phyloP scores from a whole-genome alignment of 805 yeast genomes.

The Kluyveromyces starmeri region DNA sequence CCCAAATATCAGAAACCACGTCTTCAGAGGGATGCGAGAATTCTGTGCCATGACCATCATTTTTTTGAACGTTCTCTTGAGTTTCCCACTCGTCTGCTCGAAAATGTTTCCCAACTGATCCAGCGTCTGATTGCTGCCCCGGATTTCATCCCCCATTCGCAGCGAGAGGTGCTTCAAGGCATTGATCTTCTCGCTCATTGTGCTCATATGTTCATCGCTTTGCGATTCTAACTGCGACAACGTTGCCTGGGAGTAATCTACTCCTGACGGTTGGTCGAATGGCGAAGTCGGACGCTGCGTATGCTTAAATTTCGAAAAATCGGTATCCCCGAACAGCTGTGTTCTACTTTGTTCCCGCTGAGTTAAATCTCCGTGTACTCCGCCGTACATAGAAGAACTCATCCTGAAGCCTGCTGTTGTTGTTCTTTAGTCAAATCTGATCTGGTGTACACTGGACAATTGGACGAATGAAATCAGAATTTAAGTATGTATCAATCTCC shows the following conservation, averaged over 20 bases:
- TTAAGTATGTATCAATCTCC: no score
- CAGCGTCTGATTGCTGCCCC: conserved; percentile 41
- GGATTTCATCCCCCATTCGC: conserved; percentile 59
- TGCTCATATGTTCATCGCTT: conserved; percentile 47
- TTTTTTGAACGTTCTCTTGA: conserved; percentile 44
- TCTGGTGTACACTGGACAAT: no score
- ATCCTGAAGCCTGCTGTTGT: no score
- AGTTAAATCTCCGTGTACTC: neutral
- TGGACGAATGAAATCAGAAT: no score
- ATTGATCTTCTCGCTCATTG: conserved; percentile 45
- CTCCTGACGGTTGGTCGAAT: conserved; percentile 27
- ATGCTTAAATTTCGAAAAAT: conserved; percentile 5
- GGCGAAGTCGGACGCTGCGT: conserved; percentile 30
- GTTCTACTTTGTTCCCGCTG: conserved; percentile 27
- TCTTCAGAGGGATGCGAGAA: conserved; percentile 54
- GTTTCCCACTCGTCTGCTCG: conserved; percentile 36
- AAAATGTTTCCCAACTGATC: conserved; percentile 36
- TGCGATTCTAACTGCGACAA: conserved; percentile 59
- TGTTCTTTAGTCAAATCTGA: no score
- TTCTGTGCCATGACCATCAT: conserved; percentile 58
- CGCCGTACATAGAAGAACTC: conserved; percentile 1
- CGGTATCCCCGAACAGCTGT: conserved; percentile 21
- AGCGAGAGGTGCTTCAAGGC: conserved; percentile 47
- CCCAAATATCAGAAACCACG: conserved; percentile 46
- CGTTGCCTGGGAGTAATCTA: conserved; percentile 43